Conservation (phyloP, 441 rosid species). For the Aquilaria agallochum region DNA sequence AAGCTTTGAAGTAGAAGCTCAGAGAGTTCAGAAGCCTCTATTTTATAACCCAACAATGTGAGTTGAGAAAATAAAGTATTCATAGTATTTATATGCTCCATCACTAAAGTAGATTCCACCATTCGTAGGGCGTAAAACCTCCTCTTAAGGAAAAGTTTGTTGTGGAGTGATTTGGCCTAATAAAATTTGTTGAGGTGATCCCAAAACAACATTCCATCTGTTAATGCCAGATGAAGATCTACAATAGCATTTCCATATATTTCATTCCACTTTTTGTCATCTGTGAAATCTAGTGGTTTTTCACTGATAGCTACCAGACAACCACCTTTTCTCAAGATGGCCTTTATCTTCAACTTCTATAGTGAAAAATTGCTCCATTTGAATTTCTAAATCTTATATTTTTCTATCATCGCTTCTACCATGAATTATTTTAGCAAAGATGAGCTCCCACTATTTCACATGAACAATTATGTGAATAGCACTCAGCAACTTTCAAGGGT, state of each 20-base stretch:
- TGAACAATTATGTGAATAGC: too few relatives aligned
- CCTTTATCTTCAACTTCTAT: neutral
- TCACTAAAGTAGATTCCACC: neutral
- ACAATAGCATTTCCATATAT: too few relatives aligned
- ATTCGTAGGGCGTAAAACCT: neutral
- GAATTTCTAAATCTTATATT: slow-evolving; percentile 6
- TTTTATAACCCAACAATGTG: neutral
- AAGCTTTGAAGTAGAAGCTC: neutral
- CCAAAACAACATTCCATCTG: too few relatives aligned
- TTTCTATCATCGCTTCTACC: slow-evolving; percentile 5
- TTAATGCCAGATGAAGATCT: too few relatives aligned
- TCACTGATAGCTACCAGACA: neutral
- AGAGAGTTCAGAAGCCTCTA: too few relatives aligned
- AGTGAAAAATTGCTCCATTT: slow-evolving; percentile 6
- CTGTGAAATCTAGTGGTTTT: neutral
- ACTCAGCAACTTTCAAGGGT: too few relatives aligned
- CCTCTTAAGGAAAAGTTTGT: neutral
- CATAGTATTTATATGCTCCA: slow-evolving; percentile 5
- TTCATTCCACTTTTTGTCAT: too few relatives aligned
- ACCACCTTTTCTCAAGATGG: neutral
- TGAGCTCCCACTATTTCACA: too few relatives aligned
- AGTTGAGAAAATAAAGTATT: neutral
- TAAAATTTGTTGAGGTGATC: too few relatives aligned
- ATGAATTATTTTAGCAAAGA: neutral
- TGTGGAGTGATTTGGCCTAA: neutral